phyloP scores from a whole-genome alignment of 768 basidiomycete species.

The Arthromyces matolae region DNA sequence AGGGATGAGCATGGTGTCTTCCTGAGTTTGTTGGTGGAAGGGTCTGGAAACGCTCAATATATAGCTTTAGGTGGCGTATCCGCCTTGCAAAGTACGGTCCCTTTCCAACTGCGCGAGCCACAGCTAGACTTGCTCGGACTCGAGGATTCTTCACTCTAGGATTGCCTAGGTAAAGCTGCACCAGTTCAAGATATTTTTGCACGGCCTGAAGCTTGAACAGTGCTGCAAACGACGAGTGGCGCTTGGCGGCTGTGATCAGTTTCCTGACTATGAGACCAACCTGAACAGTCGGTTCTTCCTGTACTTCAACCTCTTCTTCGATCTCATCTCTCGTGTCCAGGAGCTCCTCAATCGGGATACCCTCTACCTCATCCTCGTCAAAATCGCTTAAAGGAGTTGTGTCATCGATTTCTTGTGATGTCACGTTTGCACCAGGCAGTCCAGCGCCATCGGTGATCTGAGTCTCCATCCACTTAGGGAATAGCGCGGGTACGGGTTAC shows the following conservation, averaged over 20 bases:
- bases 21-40: too few relatives aligned
- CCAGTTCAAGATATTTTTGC: not conserved
- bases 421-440: too few relatives aligned
- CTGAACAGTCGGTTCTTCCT: not conserved
- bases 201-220: not conserved
- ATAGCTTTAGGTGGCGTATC: too few relatives aligned
- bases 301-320: not conserved
- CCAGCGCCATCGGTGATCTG: too few relatives aligned
- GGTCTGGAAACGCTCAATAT: too few relatives aligned
- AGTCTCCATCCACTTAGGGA: too few relatives aligned
- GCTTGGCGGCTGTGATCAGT: not conserved
- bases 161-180: not conserved
- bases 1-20: not conserved
- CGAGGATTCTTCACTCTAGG: not conserved
- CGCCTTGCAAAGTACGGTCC: too few relatives aligned
- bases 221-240: not conserved
- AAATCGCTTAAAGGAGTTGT: too few relatives aligned
- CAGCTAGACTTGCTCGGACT: not conserved
- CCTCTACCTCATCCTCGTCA: too few relatives aligned
- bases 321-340: not conserved
- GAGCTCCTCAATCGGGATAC: not conserved
- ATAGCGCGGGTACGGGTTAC: too few relatives aligned
- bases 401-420: too few relatives aligned
- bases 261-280: not conserved
- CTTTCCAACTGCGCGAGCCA: not conserved